Conservation (phyloP, 805 yeast species). For the Yamadazyma kitorensis region DNA sequence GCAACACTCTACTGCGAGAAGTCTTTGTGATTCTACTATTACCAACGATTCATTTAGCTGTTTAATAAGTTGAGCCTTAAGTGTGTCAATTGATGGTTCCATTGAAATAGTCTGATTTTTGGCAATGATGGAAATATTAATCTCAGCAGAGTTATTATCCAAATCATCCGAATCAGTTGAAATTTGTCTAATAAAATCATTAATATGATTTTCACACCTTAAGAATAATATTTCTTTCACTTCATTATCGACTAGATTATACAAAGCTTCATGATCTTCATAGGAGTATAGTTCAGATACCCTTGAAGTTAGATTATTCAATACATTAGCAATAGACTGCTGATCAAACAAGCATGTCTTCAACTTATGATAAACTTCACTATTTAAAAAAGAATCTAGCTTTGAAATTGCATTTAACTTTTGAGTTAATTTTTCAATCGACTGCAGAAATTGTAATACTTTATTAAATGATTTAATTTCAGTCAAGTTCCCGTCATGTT, state of each 20-base stretch:
- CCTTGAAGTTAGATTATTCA: constrained; percentile 13
- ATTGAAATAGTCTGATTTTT: constrained; percentile 1
- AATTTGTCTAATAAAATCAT: neutral
- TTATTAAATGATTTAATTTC: constrained; percentile 24
- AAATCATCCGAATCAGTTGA: neutral
- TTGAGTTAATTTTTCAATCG: constrained; percentile 18
- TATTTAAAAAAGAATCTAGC: constrained; percentile 16
- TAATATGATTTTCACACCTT: constrained; percentile 18
- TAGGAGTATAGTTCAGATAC: constrained; percentile 7
- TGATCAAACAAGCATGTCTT: constrained; percentile 15
- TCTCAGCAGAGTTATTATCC: neutral
- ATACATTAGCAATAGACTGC: constrained; percentile 8
- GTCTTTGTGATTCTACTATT: constrained; percentile 4
- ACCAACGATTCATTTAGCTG: constrained; percentile 2
- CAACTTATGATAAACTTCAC: constrained; percentile 14
- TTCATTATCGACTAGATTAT: constrained; percentile 22
- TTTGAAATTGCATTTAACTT: constrained; percentile 18
- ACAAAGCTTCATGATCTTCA: constrained; percentile 17
- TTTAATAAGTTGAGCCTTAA: constrained; percentile 4
- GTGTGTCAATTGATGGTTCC: constrained; percentile 8
- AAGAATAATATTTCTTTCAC: constrained; percentile 17
- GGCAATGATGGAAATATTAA: constrained; percentile 1
- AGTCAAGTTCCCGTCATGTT: constrained; percentile 22
- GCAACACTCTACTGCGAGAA: neutral
- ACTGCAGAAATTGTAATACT: constrained; percentile 22